These are phyloP conservation scores for Aspergillus sp. DNA, from an alignment of 2,329 filamentous ascomycete genomes.

Conservation along the genomic window DNA sequence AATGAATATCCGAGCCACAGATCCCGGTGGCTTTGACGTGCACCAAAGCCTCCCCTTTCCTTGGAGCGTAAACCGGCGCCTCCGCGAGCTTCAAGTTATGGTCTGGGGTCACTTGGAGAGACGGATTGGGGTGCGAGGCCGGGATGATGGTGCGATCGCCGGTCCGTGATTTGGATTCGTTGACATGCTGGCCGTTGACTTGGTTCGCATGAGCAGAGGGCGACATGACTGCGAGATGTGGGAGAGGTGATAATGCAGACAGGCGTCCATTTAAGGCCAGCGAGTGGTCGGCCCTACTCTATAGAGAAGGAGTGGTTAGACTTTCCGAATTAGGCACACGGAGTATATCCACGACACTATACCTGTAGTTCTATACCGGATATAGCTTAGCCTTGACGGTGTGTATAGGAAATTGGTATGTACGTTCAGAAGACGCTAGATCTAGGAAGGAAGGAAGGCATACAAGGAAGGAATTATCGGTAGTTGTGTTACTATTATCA, in stretches of 20 bases:
- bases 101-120: slow-evolving; percentile 51
- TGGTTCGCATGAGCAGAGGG: not conserved
- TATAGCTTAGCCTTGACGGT: too few relatives aligned
- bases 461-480: too few relatives aligned
- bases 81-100: slow-evolving; percentile 49
- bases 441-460: too few relatives aligned
- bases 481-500: too few relatives aligned
- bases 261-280: not conserved
- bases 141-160: not conserved
- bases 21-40: slow-evolving; percentile 57
- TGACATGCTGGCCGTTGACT: not conserved
- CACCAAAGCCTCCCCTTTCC: slow-evolving; percentile 47
- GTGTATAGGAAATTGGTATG: too few relatives aligned
- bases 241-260: not conserved
- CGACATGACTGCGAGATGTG: slow-evolving; percentile 1
- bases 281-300: too few relatives aligned
- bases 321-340: too few relatives aligned
- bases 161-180: not conserved
- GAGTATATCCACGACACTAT: too few relatives aligned
- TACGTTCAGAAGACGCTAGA: too few relatives aligned
- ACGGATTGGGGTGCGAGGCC: slow-evolving; percentile 39
- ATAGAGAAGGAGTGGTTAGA: too few relatives aligned
- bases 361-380: too few relatives aligned
- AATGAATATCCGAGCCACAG: slow-evolving; percentile 61
- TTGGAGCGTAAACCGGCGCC: slow-evolving; percentile 48